Conservation (phyloP, 2,329 filamentous ascomycete genomes). For the Daldinia eschscholtzii region DNA sequence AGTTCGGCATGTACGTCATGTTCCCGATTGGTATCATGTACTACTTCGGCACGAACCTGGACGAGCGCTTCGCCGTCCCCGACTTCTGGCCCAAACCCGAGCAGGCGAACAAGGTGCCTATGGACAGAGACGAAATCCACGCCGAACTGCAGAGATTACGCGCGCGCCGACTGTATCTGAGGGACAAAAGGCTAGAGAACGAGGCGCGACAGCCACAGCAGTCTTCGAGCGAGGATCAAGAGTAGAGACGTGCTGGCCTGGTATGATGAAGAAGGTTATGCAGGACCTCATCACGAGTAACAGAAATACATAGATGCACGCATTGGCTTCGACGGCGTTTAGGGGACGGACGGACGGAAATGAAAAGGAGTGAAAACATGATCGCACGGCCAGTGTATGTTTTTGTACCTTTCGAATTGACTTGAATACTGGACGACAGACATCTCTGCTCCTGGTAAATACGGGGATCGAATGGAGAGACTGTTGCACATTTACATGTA, state of each 20-base stretch:
- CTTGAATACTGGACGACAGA: not conserved
- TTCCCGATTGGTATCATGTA: slow-evolving; percentile 99
- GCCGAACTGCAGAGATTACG: slow-evolving; percentile 82
- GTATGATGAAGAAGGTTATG: too few relatives aligned
- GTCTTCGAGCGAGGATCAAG: slow-evolving; percentile 37
- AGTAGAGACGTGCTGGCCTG: not conserved
- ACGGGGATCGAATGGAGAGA: slow-evolving; percentile 14
- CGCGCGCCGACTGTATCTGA: slow-evolving; percentile 75
- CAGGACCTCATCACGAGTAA: not conserved
- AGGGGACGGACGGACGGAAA: not conserved
- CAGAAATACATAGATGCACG: not conserved
- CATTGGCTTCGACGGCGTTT: slow-evolving; percentile 24
- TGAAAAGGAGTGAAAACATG: not conserved
- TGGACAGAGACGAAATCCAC: slow-evolving; percentile 84
- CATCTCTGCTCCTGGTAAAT: slow-evolving; percentile 24
- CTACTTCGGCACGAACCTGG: slow-evolving; percentile 99
- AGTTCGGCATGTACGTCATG: slow-evolving; percentile 99
- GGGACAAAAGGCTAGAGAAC: slow-evolving; percentile 71
- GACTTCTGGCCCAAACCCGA: slow-evolving; percentile 93
- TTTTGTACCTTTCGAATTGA: slow-evolving; percentile 6
- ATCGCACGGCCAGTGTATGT: slow-evolving; percentile 1
- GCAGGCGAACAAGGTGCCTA: slow-evolving; percentile 80
- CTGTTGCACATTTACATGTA: slow-evolving; percentile 15
- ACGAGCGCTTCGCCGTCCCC: slow-evolving; percentile 87
- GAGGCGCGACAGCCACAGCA: slow-evolving; percentile 52